Conservation (phyloP, 1,284 basidiomycete genomes). For the Coniophora puteana region DNA sequence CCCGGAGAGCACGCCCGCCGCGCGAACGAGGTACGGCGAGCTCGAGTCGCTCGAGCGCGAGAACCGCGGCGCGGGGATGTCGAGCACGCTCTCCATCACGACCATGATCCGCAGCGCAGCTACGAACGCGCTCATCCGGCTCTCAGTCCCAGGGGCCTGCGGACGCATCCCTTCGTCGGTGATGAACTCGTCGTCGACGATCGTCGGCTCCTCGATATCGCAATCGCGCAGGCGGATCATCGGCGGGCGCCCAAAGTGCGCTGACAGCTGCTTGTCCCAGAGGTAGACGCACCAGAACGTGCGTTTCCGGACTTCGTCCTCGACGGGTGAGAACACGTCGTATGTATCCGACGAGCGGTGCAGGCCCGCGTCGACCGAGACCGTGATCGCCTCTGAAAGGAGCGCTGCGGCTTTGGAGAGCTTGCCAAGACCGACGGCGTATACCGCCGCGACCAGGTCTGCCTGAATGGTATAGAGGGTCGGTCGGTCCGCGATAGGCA, state of each 20-base stretch:
- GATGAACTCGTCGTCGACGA: conserved; percentile 88
- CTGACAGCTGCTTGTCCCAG: conserved; percentile 86
- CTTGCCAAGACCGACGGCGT: conserved; percentile 82
- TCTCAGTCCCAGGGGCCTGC: conserved; percentile 68
- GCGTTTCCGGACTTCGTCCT: conserved; percentile 84
- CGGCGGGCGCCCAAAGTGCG: conserved; percentile 84
- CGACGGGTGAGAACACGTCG: conserved; percentile 82
- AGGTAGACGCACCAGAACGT: conserved; percentile 94
- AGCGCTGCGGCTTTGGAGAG: conserved; percentile 84
- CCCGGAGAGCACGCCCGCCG: conserved; percentile 52
- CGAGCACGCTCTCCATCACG: conserved; percentile 77
- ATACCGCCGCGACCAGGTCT: conserved; percentile 82
- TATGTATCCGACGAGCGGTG: conserved; percentile 87
- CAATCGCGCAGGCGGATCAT: conserved; percentile 83
- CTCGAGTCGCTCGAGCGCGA: conserved; percentile 42
- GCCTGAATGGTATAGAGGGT: conserved; percentile 89
- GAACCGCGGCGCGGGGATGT: conserved; percentile 64
- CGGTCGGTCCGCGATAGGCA: conserved; percentile 83
- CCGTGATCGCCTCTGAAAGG: conserved; percentile 79
- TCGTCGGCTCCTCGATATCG: conserved; percentile 78
- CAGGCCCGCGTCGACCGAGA: conserved; percentile 82
- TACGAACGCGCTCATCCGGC: conserved; percentile 78
- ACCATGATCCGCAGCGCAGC: conserved; percentile 73
- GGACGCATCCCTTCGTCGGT: conserved; percentile 65
- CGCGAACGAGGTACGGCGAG: conserved; percentile 61